Percentiles rank a stretch among this genome's conserved stretches.
Evolutionary conservation across 495 filamentous ascomycete genomes (phyloP).

Genomic region (Talaromyces stipitatus): DNA sequence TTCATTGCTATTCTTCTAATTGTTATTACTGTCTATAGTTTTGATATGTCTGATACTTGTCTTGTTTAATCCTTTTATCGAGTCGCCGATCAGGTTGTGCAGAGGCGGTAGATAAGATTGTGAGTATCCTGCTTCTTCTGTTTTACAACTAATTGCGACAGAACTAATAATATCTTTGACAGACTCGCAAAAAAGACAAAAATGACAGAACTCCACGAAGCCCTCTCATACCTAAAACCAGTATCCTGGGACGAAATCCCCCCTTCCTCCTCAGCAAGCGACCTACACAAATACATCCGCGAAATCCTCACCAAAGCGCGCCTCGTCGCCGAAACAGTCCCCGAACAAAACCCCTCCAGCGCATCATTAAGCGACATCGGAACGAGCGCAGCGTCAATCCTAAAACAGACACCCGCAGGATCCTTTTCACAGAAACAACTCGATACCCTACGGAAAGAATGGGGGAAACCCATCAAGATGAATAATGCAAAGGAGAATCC

Average conservation of each 20-base stretch:
- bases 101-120: no score
- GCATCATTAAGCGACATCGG: not conserved
- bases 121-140: no score
- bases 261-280: constrained; percentile 36
- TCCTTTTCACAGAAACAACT: constrained; percentile 10
- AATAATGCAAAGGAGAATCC: constrained; percentile 61
- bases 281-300: constrained; percentile 45
- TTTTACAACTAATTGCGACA: no score
- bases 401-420: not conserved
- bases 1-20: no score
- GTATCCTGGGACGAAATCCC: constrained; percentile 58
- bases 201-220: constrained; percentile 63
- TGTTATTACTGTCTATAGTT: no score
- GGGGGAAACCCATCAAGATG: constrained; percentile 77
- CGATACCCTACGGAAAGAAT: constrained; percentile 61
- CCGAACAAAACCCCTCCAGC: constrained; percentile 43
- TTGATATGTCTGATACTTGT: no score
- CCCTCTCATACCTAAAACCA: constrained; percentile 67
- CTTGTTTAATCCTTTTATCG: no score
- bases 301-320: constrained; percentile 57
- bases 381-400: not conserved
- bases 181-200: not conserved
- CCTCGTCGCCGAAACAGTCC: constrained; percentile 69
- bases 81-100: no score
- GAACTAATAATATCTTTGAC: not conserved